Evolutionary conservation across 2,329 filamentous ascomycete genomes (phyloP).

Genomic region (Clonostachys sp.): DNA sequence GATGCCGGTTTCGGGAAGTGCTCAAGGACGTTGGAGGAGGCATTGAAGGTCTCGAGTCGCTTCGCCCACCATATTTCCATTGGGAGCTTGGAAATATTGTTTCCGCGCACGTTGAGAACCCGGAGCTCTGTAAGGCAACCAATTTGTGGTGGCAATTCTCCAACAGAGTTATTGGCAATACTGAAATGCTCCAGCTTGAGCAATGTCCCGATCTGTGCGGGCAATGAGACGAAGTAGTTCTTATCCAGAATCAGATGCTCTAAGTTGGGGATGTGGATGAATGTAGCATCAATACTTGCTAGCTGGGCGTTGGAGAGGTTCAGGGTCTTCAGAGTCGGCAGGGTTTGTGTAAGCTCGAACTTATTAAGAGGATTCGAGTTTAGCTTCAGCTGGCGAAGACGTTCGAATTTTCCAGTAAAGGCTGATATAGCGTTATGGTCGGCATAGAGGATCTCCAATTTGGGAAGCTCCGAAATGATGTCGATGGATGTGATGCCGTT

Average conservation of each 20-base stretch:
- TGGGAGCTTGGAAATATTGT: slow-evolving; percentile 85
- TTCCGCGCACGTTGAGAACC: slow-evolving; percentile 84
- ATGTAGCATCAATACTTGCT: slow-evolving; percentile 83
- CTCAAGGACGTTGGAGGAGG: slow-evolving; percentile 90
- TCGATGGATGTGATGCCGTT: slow-evolving; percentile 88
- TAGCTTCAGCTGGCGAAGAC: slow-evolving; percentile 77
- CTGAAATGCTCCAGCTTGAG: slow-evolving; percentile 85
- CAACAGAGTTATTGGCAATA: slow-evolving; percentile 86
- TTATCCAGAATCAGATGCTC: slow-evolving; percentile 87
- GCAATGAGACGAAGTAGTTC: slow-evolving; percentile 92
- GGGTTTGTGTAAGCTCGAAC: slow-evolving; percentile 74
- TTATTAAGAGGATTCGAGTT: slow-evolving; percentile 95
- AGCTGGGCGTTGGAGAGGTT: slow-evolving; percentile 91
- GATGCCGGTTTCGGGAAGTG: slow-evolving; percentile 84
- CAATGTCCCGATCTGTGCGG: slow-evolving; percentile 78
- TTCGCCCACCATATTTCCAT: slow-evolving; percentile 95
- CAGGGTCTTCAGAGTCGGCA: slow-evolving; percentile 78
- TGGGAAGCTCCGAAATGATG: slow-evolving; percentile 76
- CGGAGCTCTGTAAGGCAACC: slow-evolving; percentile 81
- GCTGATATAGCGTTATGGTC: slow-evolving; percentile 91
- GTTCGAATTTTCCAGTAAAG: slow-evolving; percentile 84
- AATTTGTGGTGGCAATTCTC: slow-evolving; percentile 79
- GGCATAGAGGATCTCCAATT: slow-evolving; percentile 80
- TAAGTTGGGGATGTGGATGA: slow-evolving; percentile 80
- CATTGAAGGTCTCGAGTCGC: slow-evolving; percentile 85